Evolutionary conservation across 805 yeast species (phyloP).

Genomic region (Cyberlindnera veronae): DNA sequence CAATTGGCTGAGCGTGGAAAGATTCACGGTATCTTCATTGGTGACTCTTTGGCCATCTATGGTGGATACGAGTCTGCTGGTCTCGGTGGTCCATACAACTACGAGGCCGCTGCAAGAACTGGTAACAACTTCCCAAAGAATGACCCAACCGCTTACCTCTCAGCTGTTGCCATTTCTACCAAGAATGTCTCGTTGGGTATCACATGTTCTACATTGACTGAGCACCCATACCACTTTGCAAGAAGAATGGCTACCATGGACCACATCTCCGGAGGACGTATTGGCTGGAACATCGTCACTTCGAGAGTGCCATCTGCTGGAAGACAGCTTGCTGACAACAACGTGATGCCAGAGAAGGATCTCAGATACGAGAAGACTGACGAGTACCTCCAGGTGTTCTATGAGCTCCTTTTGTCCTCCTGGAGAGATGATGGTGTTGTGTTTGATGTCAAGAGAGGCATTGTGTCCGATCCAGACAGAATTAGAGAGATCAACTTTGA

Average conservation of each 20-base stretch:
- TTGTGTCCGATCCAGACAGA: slow-evolving; percentile 38
- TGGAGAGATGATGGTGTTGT: slow-evolving; percentile 44
- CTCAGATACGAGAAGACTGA: slow-evolving; percentile 42
- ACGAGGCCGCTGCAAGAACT: slow-evolving; percentile 33
- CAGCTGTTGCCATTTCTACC: slow-evolving; percentile 43
- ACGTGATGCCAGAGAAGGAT: slow-evolving; percentile 38
- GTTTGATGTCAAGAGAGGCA: slow-evolving; percentile 28
- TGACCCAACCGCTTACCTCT: slow-evolving; percentile 37
- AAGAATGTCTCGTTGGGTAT: slow-evolving; percentile 39
- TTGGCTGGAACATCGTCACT: slow-evolving; percentile 49
- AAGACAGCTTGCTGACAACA: slow-evolving; percentile 37
- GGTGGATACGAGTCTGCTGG: slow-evolving; percentile 34
- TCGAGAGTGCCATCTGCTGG: slow-evolving; percentile 43
- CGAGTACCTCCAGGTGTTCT: slow-evolving; percentile 42
- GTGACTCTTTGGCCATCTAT: slow-evolving; percentile 39
- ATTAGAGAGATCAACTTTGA: slow-evolving; percentile 41
- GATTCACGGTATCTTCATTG: slow-evolving; percentile 37
- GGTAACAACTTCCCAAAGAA: slow-evolving; percentile 35
- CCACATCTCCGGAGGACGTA: slow-evolving; percentile 43
- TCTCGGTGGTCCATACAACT: slow-evolving; percentile 34
- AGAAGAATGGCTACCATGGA: slow-evolving; percentile 45
- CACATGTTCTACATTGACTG: slow-evolving; percentile 44
- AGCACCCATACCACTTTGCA: slow-evolving; percentile 44
- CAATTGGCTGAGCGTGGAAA: slow-evolving; percentile 39
- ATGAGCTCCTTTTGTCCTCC: slow-evolving; percentile 40